phyloP scores from a whole-genome alignment of 768 basidiomycete genomes.

The Podaxis carcinomalis region DNA sequence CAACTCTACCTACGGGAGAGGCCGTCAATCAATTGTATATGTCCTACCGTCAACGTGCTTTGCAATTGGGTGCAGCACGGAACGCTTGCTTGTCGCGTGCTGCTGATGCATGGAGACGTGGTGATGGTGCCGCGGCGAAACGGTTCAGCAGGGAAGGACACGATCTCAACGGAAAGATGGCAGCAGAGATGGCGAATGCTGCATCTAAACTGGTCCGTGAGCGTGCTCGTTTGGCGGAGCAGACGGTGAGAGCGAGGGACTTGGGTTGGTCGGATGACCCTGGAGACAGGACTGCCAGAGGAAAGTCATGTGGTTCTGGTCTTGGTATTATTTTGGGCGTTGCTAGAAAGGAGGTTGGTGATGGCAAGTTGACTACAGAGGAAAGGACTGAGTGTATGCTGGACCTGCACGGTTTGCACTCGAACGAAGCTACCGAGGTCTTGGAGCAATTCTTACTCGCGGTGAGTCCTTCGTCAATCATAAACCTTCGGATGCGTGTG shows the following conservation, averaged over 20 bases:
- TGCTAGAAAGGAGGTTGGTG: constrained; percentile 53
- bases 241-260: constrained; percentile 70
- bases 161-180: constrained; percentile 90
- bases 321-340: constrained; percentile 88
- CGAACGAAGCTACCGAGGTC: constrained; percentile 89
- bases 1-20: constrained; percentile 86
- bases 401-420: constrained; percentile 91
- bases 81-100: constrained; percentile 94
- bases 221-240: constrained; percentile 69
- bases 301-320: constrained; percentile 74
- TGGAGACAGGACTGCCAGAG: constrained; percentile 69
- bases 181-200: constrained; percentile 77
- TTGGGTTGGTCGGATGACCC: constrained; percentile 80
- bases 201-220: constrained; percentile 85
- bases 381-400: constrained; percentile 87
- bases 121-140: constrained; percentile 95
- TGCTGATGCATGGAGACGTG: constrained; percentile 93
- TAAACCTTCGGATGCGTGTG: not conserved
- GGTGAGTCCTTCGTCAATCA: constrained; percentile 44
- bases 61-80: constrained; percentile 89
- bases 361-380: constrained; percentile 61
- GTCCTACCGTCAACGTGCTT: constrained; percentile 79
- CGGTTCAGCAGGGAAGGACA: constrained; percentile 92
- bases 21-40: constrained; percentile 80
- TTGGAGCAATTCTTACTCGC: constrained; percentile 84